These are phyloP conservation scores for Hirsutella thompsonii DNA, from an alignment of 2,329 filamentous ascomycete genomes.

Conservation along the genomic window DNA sequence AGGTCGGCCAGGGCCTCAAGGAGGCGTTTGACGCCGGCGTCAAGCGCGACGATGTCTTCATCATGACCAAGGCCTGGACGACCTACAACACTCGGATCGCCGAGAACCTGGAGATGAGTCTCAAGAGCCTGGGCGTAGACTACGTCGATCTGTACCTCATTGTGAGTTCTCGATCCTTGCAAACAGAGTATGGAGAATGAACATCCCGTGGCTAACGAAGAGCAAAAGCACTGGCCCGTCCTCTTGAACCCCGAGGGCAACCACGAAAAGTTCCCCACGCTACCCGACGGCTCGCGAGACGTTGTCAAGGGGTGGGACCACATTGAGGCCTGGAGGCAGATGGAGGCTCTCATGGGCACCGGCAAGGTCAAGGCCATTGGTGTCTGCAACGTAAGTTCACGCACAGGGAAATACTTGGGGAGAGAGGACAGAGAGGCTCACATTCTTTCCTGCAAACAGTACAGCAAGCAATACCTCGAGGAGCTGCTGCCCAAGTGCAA, in stretches of 20 bases:
- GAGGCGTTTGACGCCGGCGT: conserved; percentile 58
- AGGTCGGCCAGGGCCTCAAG: conserved; percentile 67
- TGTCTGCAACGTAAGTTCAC: conserved; percentile 38
- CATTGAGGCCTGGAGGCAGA: conserved; percentile 63
- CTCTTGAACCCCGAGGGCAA: conserved; percentile 69
- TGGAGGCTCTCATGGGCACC: conserved; percentile 51
- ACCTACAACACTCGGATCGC: conserved; percentile 62
- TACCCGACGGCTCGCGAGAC: conserved; percentile 60
- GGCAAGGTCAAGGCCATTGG: conserved; percentile 44
- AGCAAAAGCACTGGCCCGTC: conserved; percentile 61
- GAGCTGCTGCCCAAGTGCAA: conserved; percentile 35
- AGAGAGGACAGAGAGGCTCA: no score
- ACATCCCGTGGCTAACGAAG: not conserved
- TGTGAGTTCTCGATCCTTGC: conserved; percentile 17
- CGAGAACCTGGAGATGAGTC: conserved; percentile 57
- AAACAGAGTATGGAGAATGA: no score
- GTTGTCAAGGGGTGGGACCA: conserved; percentile 58
- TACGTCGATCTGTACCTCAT: conserved; percentile 75
- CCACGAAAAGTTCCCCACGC: conserved; percentile 63
- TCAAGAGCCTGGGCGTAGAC: conserved; percentile 61
- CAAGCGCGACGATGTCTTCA: conserved; percentile 68
- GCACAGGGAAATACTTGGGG: no score
- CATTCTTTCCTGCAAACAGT: conserved; percentile 18
- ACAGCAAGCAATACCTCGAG: conserved; percentile 42
- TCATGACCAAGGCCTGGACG: conserved; percentile 78